These are phyloP conservation scores for Furcasterigmium furcatum DNA, from an alignment of 2,329 filamentous ascomycete species.

Conservation along the genomic window DNA sequence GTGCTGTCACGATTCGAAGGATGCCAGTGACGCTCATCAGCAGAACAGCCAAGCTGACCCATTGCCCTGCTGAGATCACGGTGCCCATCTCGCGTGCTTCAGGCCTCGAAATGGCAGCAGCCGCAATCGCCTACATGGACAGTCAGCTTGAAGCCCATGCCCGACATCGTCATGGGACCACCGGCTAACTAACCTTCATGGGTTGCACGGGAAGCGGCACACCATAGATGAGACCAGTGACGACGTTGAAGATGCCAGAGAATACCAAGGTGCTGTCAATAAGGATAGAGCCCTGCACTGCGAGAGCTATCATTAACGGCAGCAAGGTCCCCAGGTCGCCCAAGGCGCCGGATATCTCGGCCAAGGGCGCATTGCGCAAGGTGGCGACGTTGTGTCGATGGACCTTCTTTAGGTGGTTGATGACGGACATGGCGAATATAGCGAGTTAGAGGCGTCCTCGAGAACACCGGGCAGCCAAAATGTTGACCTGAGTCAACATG, in stretches of 20 bases:
- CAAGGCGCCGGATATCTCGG: constrained; percentile 82
- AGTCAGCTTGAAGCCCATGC: background rate
- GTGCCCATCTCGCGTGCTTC: constrained; percentile 49
- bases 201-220: constrained; percentile 90
- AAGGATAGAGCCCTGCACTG: constrained; percentile 73
- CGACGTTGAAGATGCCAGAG: constrained; percentile 81
- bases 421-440: constrained; percentile 8
- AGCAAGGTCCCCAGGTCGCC: constrained; percentile 89
- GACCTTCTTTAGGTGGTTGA: constrained; percentile 17
- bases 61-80: constrained; percentile 74
- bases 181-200: constrained; percentile 51
- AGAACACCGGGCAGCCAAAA: too few species aligned
- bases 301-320: constrained; percentile 83
- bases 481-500: too few species aligned
- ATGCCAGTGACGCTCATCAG: constrained; percentile 77
- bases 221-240: constrained; percentile 79
- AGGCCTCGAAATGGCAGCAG: constrained; percentile 74
- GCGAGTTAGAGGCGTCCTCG: background rate
- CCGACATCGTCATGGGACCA: background rate
- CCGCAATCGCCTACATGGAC: constrained; percentile 68
- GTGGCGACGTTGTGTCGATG: constrained; percentile 46
- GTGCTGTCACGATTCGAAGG: constrained; percentile 68
- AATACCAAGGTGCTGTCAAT: constrained; percentile 84
- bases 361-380: constrained; percentile 41
- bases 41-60: constrained; percentile 71